Conservation (phyloP, 352 stramenopile genomes). For the Pythium utonaiense region DNA sequence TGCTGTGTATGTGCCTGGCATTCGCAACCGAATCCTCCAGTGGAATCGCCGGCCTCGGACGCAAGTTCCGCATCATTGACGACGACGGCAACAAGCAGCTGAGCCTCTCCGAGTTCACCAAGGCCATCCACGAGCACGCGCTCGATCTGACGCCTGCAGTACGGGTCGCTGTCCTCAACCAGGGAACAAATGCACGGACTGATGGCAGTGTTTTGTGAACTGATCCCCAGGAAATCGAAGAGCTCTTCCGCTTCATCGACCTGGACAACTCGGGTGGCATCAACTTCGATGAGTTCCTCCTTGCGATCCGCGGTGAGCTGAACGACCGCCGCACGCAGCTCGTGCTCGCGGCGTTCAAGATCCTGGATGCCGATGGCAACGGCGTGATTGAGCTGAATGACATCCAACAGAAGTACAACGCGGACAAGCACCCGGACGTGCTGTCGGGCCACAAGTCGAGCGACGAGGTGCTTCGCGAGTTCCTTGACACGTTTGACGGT, state of each 20-base stretch:
- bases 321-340: slow-evolving; percentile 73
- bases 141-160: slow-evolving; percentile 48
- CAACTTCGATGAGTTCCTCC: slow-evolving; percentile 84
- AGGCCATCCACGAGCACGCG: slow-evolving; percentile 68
- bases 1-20: slow-evolving; percentile 2
- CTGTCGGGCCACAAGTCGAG: slow-evolving; percentile 63
- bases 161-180: no score
- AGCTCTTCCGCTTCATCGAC: slow-evolving; percentile 86
- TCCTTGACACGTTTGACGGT: slow-evolving; percentile 86
- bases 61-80: slow-evolving; percentile 89
- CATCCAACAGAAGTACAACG: slow-evolving; percentile 75
- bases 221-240: slow-evolving; percentile 43
- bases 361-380: slow-evolving; percentile 70
- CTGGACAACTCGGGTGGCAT: slow-evolving; percentile 71
- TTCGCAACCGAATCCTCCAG: slow-evolving; percentile 15
- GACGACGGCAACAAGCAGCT: slow-evolving; percentile 82
- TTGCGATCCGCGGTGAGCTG: slow-evolving; percentile 62
- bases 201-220: no score
- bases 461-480: slow-evolving; percentile 76
- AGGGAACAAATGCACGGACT: no score
- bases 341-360: slow-evolving; percentile 72
- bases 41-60: slow-evolving; percentile 66
- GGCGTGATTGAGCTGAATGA: slow-evolving; percentile 76
- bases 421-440: slow-evolving; percentile 83
- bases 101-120: slow-evolving; percentile 69